Conservation (phyloP, 805 yeast genomes). For the Cephaloascus albidus region DNA sequence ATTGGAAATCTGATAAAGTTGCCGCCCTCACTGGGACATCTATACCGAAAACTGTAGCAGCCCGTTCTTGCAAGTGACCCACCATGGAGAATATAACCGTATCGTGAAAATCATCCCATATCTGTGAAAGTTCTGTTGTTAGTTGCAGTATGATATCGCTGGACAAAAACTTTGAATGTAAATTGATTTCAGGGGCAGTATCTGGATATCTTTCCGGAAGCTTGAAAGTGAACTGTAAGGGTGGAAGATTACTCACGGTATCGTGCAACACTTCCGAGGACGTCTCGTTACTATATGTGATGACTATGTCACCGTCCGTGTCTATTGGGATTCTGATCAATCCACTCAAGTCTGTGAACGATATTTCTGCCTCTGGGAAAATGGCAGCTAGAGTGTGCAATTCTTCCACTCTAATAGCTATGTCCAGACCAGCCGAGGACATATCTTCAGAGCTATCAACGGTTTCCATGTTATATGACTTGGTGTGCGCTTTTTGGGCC, state of each 20-base stretch:
- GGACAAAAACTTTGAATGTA: constrained; percentile 22
- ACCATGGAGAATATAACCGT: constrained; percentile 32
- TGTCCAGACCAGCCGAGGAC: background rate
- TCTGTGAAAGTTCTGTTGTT: constrained; percentile 7
- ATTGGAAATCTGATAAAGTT: constrained; percentile 2
- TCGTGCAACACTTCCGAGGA: background rate
- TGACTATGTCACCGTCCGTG: constrained; percentile 9
- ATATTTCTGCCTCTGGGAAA: constrained; percentile 24
- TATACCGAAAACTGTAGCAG: constrained; percentile 4
- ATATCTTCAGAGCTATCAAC: too few species aligned
- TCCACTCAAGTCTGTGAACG: constrained; percentile 9
- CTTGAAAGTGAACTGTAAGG: constrained; percentile 15
- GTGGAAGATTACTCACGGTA: constrained; percentile 18
- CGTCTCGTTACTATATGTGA: constrained; percentile 4
- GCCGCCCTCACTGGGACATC: constrained; percentile 1
- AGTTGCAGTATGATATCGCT: constrained; percentile 7
- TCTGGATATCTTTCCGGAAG: constrained; percentile 27
- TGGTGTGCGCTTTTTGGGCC: too few species aligned
- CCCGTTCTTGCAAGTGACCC: constrained; percentile 22
- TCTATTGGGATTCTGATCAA: constrained; percentile 14
- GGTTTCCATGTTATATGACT: too few species aligned
- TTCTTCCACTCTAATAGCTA: constrained; percentile 20
- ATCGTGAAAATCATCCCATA: constrained; percentile 27
- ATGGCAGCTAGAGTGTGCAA: constrained; percentile 29
- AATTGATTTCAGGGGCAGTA: constrained; percentile 12